Conservation (phyloP, 306 rosid genomes). For the Alnus rubra region DNA sequence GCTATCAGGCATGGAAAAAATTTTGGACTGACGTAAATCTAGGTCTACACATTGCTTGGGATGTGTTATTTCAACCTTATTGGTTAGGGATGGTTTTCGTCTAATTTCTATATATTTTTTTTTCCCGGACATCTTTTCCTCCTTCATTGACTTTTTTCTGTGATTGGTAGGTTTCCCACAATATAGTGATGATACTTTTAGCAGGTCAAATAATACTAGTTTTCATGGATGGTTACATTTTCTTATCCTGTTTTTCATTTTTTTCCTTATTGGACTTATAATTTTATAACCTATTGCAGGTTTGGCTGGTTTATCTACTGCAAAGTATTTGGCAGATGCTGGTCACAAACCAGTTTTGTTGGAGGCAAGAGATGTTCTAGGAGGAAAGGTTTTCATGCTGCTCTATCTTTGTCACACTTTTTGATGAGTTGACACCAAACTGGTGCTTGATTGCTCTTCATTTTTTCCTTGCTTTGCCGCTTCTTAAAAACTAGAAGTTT, state of each 20-base stretch:
- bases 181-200: not conserved
- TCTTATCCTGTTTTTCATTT: not conserved
- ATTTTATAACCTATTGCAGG: conserved; percentile 49
- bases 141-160: not conserved
- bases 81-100: not conserved
- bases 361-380: conserved; percentile 95
- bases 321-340: conserved; percentile 97
- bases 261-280: conserved; percentile 6
- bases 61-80: not conserved
- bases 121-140: not conserved
- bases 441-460: conserved; percentile 3
- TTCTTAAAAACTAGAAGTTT: conserved; percentile 2
- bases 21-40: not conserved
- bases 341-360: conserved; percentile 89
- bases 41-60: not conserved
- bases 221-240: not conserved
- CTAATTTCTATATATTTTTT: not conserved
- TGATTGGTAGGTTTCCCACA: not conserved
- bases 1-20: not conserved
- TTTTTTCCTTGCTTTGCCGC: conserved; percentile 22
- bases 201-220: not conserved
- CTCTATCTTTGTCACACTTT: conserved; percentile 27
- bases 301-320: conserved; percentile 94
- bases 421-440: conserved; percentile 21
- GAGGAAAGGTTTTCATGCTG: conserved; percentile 84